Base-by-base conservation (phyloP, 2,329 filamentous ascomycete genomes). In the Fusarium graminum region DNA sequence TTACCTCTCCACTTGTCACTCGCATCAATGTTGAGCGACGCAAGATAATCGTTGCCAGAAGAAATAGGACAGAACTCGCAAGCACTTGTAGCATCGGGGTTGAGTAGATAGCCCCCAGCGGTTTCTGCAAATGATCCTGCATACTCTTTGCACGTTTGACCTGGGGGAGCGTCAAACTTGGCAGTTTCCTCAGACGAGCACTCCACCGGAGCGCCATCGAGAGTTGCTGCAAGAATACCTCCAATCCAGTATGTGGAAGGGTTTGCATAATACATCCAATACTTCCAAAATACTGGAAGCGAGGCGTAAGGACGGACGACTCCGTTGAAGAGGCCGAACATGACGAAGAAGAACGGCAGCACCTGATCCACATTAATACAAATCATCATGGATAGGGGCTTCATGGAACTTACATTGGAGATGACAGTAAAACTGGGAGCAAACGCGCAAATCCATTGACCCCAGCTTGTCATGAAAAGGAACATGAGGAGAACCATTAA, bases 381-480 rank as follows among this genome's bases (percentile, higher is more conserved):
- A 4, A 30, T 11, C 8, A 5, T 14, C 12, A 26, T 12, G 34
- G 12, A 9, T 12, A 47, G 22, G 30, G 17, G 11, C n/a, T 6
- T 0, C 4, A 8, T 25, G 4, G 2, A 4, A 74, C 79, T 78
- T 62, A 78, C 79, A 72, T 94, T 93, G 41, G 87, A 88, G 67
- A 94, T 92, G 65, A 93, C 90, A 1, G 90, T 92, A 78, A 93
- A 93, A 39, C 83, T 89, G 0, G 92, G 91, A 0, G 92, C 90
- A 76, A 93, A 93, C 1, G 92, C 92, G 65, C 89, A 91, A 69
- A 95, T 92, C 91, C 91, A 94, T 75, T 93, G 92, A 19, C 90
- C 92, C 91, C 89, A 94, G 68, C 83, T 88, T 30, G 85, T 85
- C 75, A 89, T 86, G 82, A 93, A 94, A 9, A 94, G 76, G 80